Evolutionary conservation across 2,329 filamentous ascomycete genomes (phyloP).

Genomic region (Aureobasidium namibiae): DNA sequence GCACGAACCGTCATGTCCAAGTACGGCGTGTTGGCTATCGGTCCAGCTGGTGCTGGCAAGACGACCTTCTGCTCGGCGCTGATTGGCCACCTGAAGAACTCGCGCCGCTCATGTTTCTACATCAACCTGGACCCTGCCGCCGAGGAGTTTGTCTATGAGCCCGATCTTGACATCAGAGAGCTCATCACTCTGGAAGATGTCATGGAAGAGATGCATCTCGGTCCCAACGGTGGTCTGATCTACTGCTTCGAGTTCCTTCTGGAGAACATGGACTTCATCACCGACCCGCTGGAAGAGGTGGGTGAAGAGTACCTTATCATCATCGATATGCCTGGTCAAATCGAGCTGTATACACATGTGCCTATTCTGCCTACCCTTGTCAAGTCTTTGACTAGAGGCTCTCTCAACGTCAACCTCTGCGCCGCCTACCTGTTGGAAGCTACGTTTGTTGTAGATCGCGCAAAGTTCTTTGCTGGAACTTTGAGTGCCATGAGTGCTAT

Average conservation of each 20-base stretch:
- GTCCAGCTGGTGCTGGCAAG: constrained; percentile 90
- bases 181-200: constrained; percentile 89
- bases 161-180: constrained; percentile 91
- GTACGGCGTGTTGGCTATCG: constrained; percentile 91
- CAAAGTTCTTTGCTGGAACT: constrained; percentile 95
- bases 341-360: constrained; percentile 96
- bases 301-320: constrained; percentile 96
- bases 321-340: constrained; percentile 98
- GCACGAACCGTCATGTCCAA: constrained; percentile 82
- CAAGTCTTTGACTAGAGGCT: constrained; percentile 70
- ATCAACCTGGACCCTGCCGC: constrained; percentile 97
- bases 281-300: constrained; percentile 71
- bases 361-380: constrained; percentile 82
- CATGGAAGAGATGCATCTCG: constrained; percentile 88
- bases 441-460: constrained; percentile 88
- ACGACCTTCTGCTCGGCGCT: constrained; percentile 92
- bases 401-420: constrained; percentile 83
- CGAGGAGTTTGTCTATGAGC: constrained; percentile 82
- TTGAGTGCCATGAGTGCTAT: constrained; percentile 97
- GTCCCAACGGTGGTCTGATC: constrained; percentile 86
- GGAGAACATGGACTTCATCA: constrained; percentile 88
- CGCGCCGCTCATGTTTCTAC: constrained; percentile 91
- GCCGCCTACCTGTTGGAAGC: constrained; percentile 92
- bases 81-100: constrained; percentile 85
- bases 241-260: constrained; percentile 96